Base-by-base conservation (phyloP, 768 basidiomycete species). In the Lactarius quietus region DNA sequence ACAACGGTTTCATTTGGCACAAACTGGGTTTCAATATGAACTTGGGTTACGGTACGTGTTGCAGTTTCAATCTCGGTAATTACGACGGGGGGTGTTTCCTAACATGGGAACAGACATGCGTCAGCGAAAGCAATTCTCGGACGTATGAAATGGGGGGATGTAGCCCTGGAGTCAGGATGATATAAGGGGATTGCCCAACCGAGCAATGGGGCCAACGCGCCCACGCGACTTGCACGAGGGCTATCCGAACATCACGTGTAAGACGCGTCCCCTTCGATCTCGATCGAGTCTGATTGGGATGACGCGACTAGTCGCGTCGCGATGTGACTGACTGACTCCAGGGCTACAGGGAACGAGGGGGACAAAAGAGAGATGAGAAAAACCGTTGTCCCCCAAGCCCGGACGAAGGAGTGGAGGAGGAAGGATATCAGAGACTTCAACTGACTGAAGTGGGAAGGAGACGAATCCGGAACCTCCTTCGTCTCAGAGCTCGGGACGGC, bases 401-500 rank as follows among this genome's bases (percentile, higher is more conserved):
- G 83, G 88, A 87, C 87, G 87, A 90, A 88, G 88, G 89, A 86
- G 86, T 83, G 81, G 79, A 77, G 78, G 78, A 77, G 76, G 72
- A 78, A 80, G 83, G 81, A 78, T 73, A 77, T 84, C 85, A 83
- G 84, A 90, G 85, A 84, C 78, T 85, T 84, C 81, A 73, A 75
- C 85, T 79, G 80, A 76, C 80, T 74, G 79, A 78, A 72, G 75
- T 70, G 68, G 69, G 71, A 71, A 72, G 70, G 70, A 74, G 71
- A 70, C 76, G 78, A 69, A 70, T 72, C 41, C 63, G 57, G 62
- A 76, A 76, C 85, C 91, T 85, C 90, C 91, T 89, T 92, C 91
- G 90, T 91, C 91, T 92, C 88, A 92, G 83, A 92, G 87, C 88
- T 91, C 89, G 80, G 90, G 88, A 83, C 88, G 90, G 84, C 89